Percentiles rank a stretch among this genome's conserved stretches.
Evolutionary conservation across 495 filamentous ascomycete genomes (phyloP).

Genomic region (Friedmanniomyces simplex): DNA sequence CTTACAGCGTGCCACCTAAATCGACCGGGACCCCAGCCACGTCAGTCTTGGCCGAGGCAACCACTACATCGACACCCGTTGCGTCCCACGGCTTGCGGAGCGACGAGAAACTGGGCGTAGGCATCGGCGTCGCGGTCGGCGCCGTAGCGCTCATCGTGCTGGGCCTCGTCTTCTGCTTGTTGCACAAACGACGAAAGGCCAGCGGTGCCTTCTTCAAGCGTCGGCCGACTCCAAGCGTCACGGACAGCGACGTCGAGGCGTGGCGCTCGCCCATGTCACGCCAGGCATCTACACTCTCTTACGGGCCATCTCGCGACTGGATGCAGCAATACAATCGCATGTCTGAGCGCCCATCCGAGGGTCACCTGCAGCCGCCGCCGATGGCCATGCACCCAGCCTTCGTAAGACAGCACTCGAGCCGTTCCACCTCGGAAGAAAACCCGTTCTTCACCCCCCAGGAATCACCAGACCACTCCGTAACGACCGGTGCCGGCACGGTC

Average conservation of each 20-base stretch:
- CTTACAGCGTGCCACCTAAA: constrained; percentile 8
- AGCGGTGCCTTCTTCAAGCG: constrained; percentile 15
- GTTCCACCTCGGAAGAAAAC: constrained; percentile 7
- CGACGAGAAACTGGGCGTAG: constrained; percentile 14
- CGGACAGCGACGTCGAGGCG: constrained; percentile 4
- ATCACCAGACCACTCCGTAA: not conserved
- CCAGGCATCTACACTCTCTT: not conserved
- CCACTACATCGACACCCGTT: not conserved
- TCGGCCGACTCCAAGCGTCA: constrained; percentile 2
- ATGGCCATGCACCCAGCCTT: constrained; percentile 13
- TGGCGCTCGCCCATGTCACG: not conserved
- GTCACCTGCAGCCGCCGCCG: constrained; percentile 4
- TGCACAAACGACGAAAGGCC: constrained; percentile 1
- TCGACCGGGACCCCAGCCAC: not conserved
- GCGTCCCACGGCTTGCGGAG: not conserved
- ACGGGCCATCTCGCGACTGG: not conserved
- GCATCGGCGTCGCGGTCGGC: constrained; percentile 14
- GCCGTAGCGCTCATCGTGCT: constrained; percentile 7
- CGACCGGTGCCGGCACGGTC: not conserved
- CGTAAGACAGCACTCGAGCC: constrained; percentile 1
- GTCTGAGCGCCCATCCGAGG: not conserved
- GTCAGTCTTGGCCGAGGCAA: not conserved
- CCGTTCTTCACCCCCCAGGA: constrained; percentile 20
- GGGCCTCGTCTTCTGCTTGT: constrained; percentile 6
- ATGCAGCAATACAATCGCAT: constrained; percentile 1